Base-by-base conservation (phyloP, 106 monocot species). In the Dioscorea zingiberensis region DNA sequence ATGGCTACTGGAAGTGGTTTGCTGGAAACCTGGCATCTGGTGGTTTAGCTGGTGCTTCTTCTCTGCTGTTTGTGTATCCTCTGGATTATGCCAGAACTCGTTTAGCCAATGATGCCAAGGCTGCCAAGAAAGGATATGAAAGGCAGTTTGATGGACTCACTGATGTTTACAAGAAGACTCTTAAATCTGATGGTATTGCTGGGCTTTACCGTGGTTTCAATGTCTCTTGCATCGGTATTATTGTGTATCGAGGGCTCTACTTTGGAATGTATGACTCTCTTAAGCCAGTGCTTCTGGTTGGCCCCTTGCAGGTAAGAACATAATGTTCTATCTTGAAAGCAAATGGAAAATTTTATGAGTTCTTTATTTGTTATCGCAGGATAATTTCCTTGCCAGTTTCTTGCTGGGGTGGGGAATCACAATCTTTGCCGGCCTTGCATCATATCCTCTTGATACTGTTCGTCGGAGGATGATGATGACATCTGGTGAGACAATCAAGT, bases 391-490 rank as follows among this genome's bases (percentile, higher is more conserved):
- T 61, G 78, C 78, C 14, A 78, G 73, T 64, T 79, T 79, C 69
- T 56, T 74, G 47, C 73, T 79, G 4, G 79, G 79, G 53, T 79
- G 79, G 79, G 79, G 79, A 58, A 73, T 73, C 49, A 79, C 79
- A 23, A 73, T 79, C 14, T 63, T 68, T 64, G 79, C 79, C 13
- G 68, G 79, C 55, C 69, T 73, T 62, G 73, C 73, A n/a, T 68
- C 73, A 14, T 79, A 73, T 25, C 79, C 79, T 11, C 62, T 78
- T 15, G 78, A 78, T 24, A 79, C 73, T 38, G 79, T 78, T 28
- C 73, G 78, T 1, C 72, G 78, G 63, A 72, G 78, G 46, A 73
- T 78, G 78, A 78, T 78, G 78, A 78, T 79, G 79, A 79, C 73
- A 57, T 79, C 79, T 10, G 73, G 79, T 15, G 79, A 79, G 51